Conservation (phyloP, 257 asterid species). For the Euphrasia confusa region DNA sequence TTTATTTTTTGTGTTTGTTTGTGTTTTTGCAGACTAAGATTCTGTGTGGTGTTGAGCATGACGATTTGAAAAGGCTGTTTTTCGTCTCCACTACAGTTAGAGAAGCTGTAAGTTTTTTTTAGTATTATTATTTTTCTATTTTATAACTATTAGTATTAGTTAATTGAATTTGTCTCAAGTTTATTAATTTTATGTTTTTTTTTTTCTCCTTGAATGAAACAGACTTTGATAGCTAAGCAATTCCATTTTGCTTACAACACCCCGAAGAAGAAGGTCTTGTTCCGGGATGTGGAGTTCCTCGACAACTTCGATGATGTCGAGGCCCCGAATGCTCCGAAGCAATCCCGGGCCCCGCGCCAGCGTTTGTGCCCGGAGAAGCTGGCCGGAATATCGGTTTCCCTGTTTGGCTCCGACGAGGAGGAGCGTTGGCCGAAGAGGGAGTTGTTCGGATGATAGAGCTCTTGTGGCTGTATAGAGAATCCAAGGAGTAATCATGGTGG, state of each 20-base stretch:
- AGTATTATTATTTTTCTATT: background rate
- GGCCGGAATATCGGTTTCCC: constrained; percentile 47
- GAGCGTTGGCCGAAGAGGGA: constrained; percentile 33
- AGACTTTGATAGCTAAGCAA: constrained; percentile 61
- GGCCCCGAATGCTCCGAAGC: constrained; percentile 69
- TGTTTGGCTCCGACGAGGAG: constrained; percentile 38
- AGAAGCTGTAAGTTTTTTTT: constrained; percentile 47
- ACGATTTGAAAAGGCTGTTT: constrained; percentile 63
- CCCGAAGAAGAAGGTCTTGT: constrained; percentile 47
- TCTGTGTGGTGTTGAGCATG: constrained; percentile 77
- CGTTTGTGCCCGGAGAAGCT: constrained; percentile 42
- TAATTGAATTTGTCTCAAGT: background rate
- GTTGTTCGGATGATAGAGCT: constrained; percentile 23
- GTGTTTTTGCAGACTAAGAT: constrained; percentile 45
- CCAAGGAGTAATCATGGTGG: background rate
- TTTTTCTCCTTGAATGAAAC: constrained; percentile 18
- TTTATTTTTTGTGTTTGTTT: background rate
- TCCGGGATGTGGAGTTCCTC: constrained; percentile 23
- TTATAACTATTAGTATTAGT: no score
- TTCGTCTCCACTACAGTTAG: constrained; percentile 51
- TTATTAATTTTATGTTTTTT: background rate
- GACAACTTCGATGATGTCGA: constrained; percentile 32
- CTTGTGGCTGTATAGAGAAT: constrained; percentile 18
- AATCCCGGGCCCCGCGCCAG: constrained; percentile 36
- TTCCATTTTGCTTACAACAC: constrained; percentile 63